Evolutionary conservation across 192 early-diverging fungal genomes (phyloP), one percentile per base, ranked within the genome.

Genomic region (Entomortierella parvispora): DNA sequence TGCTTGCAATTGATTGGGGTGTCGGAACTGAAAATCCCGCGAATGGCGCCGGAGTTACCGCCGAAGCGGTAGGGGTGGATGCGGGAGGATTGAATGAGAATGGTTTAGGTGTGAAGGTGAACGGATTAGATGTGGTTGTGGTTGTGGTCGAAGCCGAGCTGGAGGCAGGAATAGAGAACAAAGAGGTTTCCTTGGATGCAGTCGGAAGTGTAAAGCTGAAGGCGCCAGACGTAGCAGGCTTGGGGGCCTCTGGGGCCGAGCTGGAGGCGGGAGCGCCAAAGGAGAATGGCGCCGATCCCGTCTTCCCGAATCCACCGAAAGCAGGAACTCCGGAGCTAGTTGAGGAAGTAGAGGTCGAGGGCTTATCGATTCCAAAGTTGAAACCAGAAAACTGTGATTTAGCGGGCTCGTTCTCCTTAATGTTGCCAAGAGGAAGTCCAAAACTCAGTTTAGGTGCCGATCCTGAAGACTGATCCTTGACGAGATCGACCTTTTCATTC

Each of bases 331-430:
- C 25, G 10, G 45, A 17, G 9, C 15, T 49, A 10, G 51, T 12
- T 31, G 34, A 31, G 2, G 25, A 32, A 2, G 62, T 22, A 17
- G 62, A 28, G 0, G 62, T 46, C 1, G 51, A 22, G n/a, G 51
- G 8, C 14, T 37, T 45, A 10, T 48, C 31, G 2, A 50, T 48
- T 18, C 61, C 61, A 52, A 63, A 63, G 49, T 42, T 63, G 23
- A 63, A 63, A 51, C 61, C 61, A 14, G 29, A 28, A 18, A 63
- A 63, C 11, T 32, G 20, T 33, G 58, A 28, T 32, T 56, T 61
- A 20, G 46, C 23, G 43, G 37, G 6, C 28, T 34, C 40, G 46
- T 20, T 47, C 44, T 47, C 45, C n/a, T 26, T 23, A 2, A 11
- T 33, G 18, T n/a, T 10, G n/a, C 59, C 47, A 18, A 20, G 12